phyloP scores from a whole-genome alignment of 1,284 basidiomycete genomes.

The Microbotryum lychnidis-dioicae region DNA sequence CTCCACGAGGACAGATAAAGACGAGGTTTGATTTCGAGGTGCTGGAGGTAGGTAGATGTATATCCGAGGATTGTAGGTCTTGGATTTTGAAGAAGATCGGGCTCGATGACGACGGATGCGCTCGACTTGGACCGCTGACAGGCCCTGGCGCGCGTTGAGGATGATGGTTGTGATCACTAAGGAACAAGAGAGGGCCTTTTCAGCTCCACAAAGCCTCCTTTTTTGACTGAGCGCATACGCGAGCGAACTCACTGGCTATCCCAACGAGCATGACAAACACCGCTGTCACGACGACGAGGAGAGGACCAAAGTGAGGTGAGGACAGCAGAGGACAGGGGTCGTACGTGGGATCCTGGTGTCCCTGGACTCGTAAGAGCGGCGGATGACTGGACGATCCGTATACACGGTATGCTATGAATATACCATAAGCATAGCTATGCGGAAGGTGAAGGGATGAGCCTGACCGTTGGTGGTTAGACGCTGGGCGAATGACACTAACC shows the following conservation, averaged over 20 bases:
- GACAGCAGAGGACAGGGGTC: conserved; percentile 6
- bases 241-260: conserved; percentile 11
- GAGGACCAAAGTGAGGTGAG: neutral
- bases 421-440: conserved; percentile 10
- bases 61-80: conserved; percentile 12
- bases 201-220: too few relatives aligned
- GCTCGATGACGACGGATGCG: conserved; percentile 2
- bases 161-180: conserved; percentile 16
- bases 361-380: conserved; percentile 1
- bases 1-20: too few relatives aligned
- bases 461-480: neutral
- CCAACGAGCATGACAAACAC: conserved; percentile 1
- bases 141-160: conserved; percentile 10
- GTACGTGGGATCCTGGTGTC: too few relatives aligned
- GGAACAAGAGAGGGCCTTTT: too few relatives aligned
- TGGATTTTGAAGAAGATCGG: neutral
- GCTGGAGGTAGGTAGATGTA: conserved; percentile 18
- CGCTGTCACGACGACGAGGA: conserved; percentile 8
- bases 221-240: too few relatives aligned
- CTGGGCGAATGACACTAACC: neutral
- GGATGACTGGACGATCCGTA: conserved; percentile 5
- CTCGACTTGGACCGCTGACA: conserved; percentile 21
- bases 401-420: conserved; percentile 13
- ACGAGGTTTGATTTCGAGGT: too few relatives aligned
- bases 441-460: neutral